Conservation (phyloP, 371 early-diverging fungal species). For the Haplosporangium sp. region DNA sequence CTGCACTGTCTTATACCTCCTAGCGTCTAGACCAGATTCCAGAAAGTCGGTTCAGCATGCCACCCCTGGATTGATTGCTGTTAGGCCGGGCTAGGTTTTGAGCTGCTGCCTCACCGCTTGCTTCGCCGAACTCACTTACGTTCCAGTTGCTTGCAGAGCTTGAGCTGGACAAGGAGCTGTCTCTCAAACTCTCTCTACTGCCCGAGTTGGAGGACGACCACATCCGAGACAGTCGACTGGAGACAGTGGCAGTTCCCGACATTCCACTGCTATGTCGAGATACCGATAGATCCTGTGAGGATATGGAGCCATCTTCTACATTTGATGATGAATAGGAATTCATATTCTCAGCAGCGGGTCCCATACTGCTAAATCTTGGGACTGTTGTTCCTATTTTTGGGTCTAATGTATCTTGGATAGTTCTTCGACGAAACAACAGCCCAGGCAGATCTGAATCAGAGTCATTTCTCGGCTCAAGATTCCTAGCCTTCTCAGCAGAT, state of each 20-base stretch:
- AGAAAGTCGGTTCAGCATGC: conserved; percentile 46
- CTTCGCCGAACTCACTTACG: conserved; percentile 40
- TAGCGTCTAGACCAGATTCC: conserved; percentile 46
- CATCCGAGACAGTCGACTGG: conserved; percentile 36
- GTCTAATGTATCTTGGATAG: conserved; percentile 23
- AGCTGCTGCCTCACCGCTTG: conserved; percentile 25
- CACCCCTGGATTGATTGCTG: conserved; percentile 9
- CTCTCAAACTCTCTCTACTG: conserved; percentile 15
- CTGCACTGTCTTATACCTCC: too few relatives aligned
- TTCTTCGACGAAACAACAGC: conserved; percentile 29
- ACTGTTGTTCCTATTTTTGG: conserved; percentile 11
- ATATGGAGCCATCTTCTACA: neutral
- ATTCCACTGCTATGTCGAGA: neutral
- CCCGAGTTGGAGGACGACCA: conserved; percentile 23
- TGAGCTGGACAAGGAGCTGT: conserved; percentile 2
- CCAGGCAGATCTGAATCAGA: conserved; percentile 39
- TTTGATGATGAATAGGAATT: neutral
- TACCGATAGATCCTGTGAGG: conserved; percentile 5
- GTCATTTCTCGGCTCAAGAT: conserved; percentile 16
- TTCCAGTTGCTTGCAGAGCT: conserved; percentile 22
- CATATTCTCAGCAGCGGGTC: neutral
- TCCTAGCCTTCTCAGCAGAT: conserved; percentile 14
- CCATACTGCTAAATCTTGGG: neutral
- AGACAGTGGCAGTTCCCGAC: conserved; percentile 31
- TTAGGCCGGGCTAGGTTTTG: conserved; percentile 18